Conservation (phyloP, 306 rosid genomes). For the Coriaria nepalensis region DNA sequence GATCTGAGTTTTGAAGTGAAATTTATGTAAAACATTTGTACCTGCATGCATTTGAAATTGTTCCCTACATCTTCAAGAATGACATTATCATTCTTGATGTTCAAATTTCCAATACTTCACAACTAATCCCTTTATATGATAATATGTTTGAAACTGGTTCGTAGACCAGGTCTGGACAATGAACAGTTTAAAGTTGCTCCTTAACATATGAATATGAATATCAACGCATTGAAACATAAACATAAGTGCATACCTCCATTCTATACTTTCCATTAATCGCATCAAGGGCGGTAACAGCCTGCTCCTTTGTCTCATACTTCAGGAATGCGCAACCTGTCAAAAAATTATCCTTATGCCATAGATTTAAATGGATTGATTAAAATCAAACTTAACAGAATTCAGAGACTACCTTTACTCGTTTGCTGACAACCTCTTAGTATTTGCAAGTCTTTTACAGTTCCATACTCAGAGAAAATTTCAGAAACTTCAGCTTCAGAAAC, state of each 20-base stretch:
- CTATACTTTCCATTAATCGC: slow-evolving; percentile 78
- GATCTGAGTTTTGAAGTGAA: too few relatives aligned
- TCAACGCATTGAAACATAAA: slow-evolving; percentile 6
- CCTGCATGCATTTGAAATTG: too few relatives aligned
- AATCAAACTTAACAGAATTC: not conserved
- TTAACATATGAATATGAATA: slow-evolving; percentile 6
- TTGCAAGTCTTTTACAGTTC: slow-evolving; percentile 79
- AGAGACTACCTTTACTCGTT: slow-evolving; percentile 67
- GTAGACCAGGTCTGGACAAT: too few relatives aligned
- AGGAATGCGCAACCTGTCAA: slow-evolving; percentile 85
- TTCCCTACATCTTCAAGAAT: too few relatives aligned
- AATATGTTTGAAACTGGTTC: too few relatives aligned
- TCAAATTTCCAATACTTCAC: too few relatives aligned
- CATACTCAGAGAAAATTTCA: slow-evolving; percentile 54
- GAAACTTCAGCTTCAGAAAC: slow-evolving; percentile 75
- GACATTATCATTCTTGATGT: too few relatives aligned
- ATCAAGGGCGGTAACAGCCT: slow-evolving; percentile 80
- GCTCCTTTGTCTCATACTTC: slow-evolving; percentile 88
- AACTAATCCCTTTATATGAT: too few relatives aligned
- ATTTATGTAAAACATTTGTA: too few relatives aligned
- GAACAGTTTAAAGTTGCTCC: too few relatives aligned
- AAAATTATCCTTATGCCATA: slow-evolving; percentile 9
- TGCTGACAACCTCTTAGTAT: slow-evolving; percentile 92
- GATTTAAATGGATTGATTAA: not conserved
- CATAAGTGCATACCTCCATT: slow-evolving; percentile 68